Conservation (phyloP, 2,329 filamentous ascomycete genomes). For the Capronia epimyces region DNA sequence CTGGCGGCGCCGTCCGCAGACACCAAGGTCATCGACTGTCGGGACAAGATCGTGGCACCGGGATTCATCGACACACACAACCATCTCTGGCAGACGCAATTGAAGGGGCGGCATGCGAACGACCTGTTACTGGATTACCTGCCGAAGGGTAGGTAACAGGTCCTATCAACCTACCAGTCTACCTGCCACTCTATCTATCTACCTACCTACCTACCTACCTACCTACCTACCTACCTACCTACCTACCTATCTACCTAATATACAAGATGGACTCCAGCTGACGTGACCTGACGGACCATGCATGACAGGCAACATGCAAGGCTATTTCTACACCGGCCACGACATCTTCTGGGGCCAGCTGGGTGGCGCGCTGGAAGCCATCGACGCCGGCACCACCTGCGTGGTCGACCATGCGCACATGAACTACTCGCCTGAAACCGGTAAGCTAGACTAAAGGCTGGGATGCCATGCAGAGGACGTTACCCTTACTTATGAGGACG, state of each 20-base stretch:
- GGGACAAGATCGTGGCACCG: conserved; percentile 31
- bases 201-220: too few species aligned
- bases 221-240: too few species aligned
- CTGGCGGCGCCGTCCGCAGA: too few species aligned
- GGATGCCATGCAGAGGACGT: too few species aligned
- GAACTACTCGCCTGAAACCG: conserved; percentile 28
- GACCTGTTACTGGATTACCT: conserved; percentile 41
- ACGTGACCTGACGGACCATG: not conserved
- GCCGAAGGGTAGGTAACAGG: conserved; percentile 35
- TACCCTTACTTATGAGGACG: too few species aligned
- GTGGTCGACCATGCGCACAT: conserved; percentile 35
- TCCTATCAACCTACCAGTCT: too few species aligned
- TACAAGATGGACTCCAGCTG: too few species aligned
- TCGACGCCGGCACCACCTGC: conserved; percentile 25
- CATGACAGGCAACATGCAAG: conserved; percentile 36
- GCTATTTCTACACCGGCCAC: conserved; percentile 34
- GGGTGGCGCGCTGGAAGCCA: conserved; percentile 18
- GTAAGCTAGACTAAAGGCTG: too few species aligned
- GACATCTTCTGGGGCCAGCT: conserved; percentile 43
- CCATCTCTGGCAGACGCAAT: conserved; percentile 43
- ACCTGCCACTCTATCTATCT: too few species aligned
- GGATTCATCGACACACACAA: conserved; percentile 35
- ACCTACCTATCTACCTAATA: too few species aligned
- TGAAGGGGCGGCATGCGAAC: conserved; percentile 38
- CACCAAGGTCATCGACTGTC: conserved; percentile 38